Evolutionary conservation across 352 stramenopile genomes (phyloP), one percentile per base, ranked within the genome.

Genomic region (Phytophthora syringae): DNA sequence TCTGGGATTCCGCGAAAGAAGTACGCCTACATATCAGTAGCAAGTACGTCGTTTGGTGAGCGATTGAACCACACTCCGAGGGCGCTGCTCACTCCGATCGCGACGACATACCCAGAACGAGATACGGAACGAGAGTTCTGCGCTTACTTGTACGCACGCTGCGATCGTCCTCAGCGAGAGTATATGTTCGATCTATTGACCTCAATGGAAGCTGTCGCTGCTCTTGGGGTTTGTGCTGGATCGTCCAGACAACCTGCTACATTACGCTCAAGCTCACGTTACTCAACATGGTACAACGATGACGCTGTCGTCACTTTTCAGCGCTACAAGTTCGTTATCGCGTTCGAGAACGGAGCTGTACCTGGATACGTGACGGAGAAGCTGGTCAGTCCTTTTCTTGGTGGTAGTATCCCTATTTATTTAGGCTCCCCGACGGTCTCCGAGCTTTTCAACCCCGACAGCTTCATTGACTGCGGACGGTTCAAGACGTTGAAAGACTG

Each of bases 291-390:
- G 61, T 80, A 70, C 49, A 72, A 82, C 24, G 68, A 80, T 34
- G 73, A 77, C 13, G 78, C 75, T 9, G 67, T 87, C 2, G 20
- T 28, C 1, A 60, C 43, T 5, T 86, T 71, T 65, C 24, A 54
- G 32, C 13, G 15, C 16, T 69, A 69, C 24, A 69, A 69, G 10
- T 69, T 93, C 49, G 82, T 86, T 5, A 72, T 93, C 50, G 76
- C 80, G 16, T 93, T 91, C 34, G 79, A 93, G 28, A 88, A 90
- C 58, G 58, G 61, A 3, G 43, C 59, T 2, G 60, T 42, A 9
- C 53, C 64, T 0, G 84, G 82, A 15, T 90, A 89, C 56, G 63
- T 90, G 30, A 92, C 77, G 5, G 81, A 92, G 60, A 90, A 89
- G 59, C 50, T 92, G 11, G 72, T 80, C 6, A 82, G 82, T 24